Evolutionary conservation across 2,329 filamentous ascomycete species (phyloP).

Genomic region (Ascochyta pisi): DNA sequence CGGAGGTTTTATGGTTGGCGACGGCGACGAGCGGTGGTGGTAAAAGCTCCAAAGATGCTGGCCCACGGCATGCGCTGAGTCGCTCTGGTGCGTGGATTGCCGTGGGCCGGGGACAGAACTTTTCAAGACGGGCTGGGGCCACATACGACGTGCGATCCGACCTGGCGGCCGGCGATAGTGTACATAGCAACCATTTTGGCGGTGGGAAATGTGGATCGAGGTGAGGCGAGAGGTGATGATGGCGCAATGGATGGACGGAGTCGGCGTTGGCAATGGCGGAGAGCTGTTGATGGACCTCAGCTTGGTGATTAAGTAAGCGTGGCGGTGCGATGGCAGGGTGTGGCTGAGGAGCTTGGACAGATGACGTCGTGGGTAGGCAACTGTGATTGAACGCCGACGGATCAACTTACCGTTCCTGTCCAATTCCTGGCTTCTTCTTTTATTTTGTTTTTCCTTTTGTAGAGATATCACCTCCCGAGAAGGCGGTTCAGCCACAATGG

Average conservation of each 20-base stretch:
- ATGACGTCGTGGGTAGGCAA: conserved; percentile 7
- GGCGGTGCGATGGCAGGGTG: neutral
- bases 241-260: conserved; percentile 42
- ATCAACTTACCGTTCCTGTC: neutral
- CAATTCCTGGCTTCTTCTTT: neutral
- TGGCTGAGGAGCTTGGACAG: conserved; percentile 7
- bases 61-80: too few relatives aligned
- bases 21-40: too few relatives aligned
- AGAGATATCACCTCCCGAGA: too few relatives aligned
- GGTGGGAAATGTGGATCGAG: conserved; percentile 28
- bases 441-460: neutral
- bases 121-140: conserved; percentile 17
- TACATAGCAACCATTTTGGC: conserved; percentile 61
- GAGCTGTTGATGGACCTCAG: conserved; percentile 27
- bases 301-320: conserved; percentile 25
- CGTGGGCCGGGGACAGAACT: conserved; percentile 9
- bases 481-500: conserved; percentile 35
- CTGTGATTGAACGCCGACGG: neutral
- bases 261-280: conserved; percentile 26
- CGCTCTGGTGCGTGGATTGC: neutral
- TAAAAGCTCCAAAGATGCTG: too few relatives aligned
- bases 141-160: conserved; percentile 62
- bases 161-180: conserved; percentile 59
- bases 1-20: too few relatives aligned
- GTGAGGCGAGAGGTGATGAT: conserved; percentile 26